Evolutionary conservation across 352 stramenopile genomes (phyloP), one percentile per base, ranked within the genome.

Genomic region (Phytophthora rubi): DNA sequence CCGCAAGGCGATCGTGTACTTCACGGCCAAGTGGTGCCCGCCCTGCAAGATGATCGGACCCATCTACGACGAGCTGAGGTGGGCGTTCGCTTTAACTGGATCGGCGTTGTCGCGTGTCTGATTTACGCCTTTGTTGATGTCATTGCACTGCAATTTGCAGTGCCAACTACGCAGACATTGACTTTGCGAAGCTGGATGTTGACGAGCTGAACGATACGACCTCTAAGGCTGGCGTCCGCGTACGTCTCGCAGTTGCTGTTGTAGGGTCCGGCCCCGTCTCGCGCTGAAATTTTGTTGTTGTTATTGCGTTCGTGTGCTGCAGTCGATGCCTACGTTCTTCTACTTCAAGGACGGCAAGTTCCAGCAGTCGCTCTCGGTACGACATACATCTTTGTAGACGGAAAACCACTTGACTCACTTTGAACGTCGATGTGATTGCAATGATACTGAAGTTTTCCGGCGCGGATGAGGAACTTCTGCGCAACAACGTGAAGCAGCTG

Each of bases 41-140:
- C 91, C 91, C 9, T 97, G 91, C 86, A 97, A 97, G 75, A 88
- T 96, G 74, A 97, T 97, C 64, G 87, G 83, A 6, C 91, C 91
- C 8, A 91, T 95, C 65, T 97, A 91, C 72, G 85, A 95, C 60
- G 77, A 95, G 42, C 76, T 97, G 16, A 95, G 86, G 89, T 95
- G 52, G 12, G 73, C 26, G 35, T 9, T 1, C 52, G 16, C 6
- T 37, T 15, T 68, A 10, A 18, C 44, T 62, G 18, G 9, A 18
- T 65, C 53, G 44, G 39, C 21, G 23, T 9, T 60, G 18, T 48
- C 16, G n/a, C 6, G 21, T 61, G 23, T 18, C 30, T 55, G 42
- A 66, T 59, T n/a, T 33, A 7, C 30, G 12, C 33, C 45, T 28
- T 12, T 37, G 45, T 18, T 59, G n/a, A 47, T 60, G 37, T 8